Evolutionary conservation across 2,329 filamentous ascomycete species (phyloP).

Genomic region (Boeremia exigua): DNA sequence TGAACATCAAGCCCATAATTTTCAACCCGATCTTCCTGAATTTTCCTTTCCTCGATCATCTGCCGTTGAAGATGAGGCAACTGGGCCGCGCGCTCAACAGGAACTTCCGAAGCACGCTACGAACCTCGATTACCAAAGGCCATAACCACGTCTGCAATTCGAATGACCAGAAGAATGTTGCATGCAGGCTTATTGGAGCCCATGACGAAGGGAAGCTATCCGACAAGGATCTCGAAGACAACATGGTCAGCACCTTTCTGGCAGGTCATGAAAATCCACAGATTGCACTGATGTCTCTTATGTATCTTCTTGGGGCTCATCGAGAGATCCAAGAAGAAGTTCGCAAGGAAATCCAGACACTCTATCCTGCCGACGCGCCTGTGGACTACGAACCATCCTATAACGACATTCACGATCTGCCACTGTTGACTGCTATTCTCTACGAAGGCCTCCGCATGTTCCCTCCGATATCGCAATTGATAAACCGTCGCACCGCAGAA

Average conservation of each 20-base stretch:
- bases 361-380: constrained; percentile 21
- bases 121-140: constrained; percentile 28
- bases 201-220: constrained; percentile 27
- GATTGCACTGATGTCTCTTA: constrained; percentile 31
- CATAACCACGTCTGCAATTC: constrained; percentile 34
- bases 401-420: constrained; percentile 44
- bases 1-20: constrained; percentile 35
- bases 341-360: constrained; percentile 25
- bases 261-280: constrained; percentile 39
- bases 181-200: constrained; percentile 31
- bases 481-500: constrained; percentile 52
- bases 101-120: constrained; percentile 29
- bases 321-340: constrained; percentile 26
- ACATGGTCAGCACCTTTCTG: constrained; percentile 35
- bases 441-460: constrained; percentile 57
- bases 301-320: constrained; percentile 33
- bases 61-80: constrained; percentile 28
- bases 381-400: constrained; percentile 28
- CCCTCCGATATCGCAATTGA: constrained; percentile 58
- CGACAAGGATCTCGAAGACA: constrained; percentile 36
- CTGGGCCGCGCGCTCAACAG: constrained; percentile 26
- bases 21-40: constrained; percentile 37
- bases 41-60: constrained; percentile 33
- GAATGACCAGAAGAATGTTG: constrained; percentile 26
- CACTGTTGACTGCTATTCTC: constrained; percentile 53